Base-by-base conservation (phyloP, 805 yeast genomes). In the Cephaloascus albidus region DNA sequence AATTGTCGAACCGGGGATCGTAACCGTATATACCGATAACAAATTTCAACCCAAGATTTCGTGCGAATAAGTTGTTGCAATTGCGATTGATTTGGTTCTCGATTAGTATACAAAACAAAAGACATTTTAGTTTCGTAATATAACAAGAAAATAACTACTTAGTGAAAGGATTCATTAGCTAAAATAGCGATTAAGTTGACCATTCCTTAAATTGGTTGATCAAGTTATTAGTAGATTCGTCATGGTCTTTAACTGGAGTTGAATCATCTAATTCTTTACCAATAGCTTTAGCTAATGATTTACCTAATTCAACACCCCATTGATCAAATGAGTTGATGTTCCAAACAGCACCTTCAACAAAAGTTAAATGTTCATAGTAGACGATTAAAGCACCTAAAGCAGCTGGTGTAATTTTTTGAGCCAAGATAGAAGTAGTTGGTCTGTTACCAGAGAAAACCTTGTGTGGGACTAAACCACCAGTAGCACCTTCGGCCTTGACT, bases 221-320 rank as follows among this genome's bases (percentile, higher is more conserved):
- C 69, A 93, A 77, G 48, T 84, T 87, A 60, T 84, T 83, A 53
- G 98, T 93, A 37, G 96, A 85, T 32, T 81, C 81, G 61, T 93
- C 98, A 65, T 93, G 98, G 44, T 78, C 58, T 28, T 68, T 59
- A 40, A 84, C 79, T 40, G 68, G 63, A 36, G 61, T 57, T 23
- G 67, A 54, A 57, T 73, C 76, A 52, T 84, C 85, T 58, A 93
- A 79, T 70, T 93, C 97, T 54, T 76, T 76, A 54, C 94, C 90
- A 57, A 93, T 90, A 43, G 76, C 93, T 81, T 93, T 93, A 59
- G 98, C 98, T 60, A 93, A 78, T 39, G 84, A 94, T 72, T 93
- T 93, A 63, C 98, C 98, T 54, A 93, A 84, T 72, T 93, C 98
- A 56, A 93, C 98, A 68, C 98, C 98, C 96, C 97, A 93, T 74